Percentiles rank a stretch among this genome's conserved stretches.
Conservation (phyloP, 2,329 filamentous ascomycete species). For the Celoporthe dispersa region DNA sequence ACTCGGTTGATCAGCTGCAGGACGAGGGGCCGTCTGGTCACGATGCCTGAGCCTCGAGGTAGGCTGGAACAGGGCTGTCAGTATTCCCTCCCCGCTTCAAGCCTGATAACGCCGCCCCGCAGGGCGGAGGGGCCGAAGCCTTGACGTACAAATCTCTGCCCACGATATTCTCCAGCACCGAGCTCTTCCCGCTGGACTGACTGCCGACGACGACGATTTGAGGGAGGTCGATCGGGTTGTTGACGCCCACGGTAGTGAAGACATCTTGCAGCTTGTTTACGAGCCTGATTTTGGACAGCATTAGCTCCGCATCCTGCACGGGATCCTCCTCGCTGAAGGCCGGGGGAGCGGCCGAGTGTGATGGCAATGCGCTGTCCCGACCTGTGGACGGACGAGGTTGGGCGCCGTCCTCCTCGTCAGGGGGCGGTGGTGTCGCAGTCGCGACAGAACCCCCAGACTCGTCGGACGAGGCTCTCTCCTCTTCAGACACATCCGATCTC, state of each 20-base stretch:
- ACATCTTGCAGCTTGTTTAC: constrained; percentile 99
- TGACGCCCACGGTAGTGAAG: constrained; percentile 96
- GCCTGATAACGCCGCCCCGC: constrained; percentile 11
- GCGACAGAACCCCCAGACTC: constrained; percentile 4
- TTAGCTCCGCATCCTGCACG: constrained; percentile 68
- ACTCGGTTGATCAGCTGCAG: constrained; percentile 94
- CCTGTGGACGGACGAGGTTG: constrained; percentile 1
- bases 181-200: constrained; percentile 99
- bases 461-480: neutral
- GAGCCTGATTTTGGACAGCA: constrained; percentile 67
- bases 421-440: neutral
- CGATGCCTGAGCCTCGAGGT: constrained; percentile 95
- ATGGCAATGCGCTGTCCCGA: constrained; percentile 1
- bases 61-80: constrained; percentile 60
- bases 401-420: neutral
- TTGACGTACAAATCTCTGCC: constrained; percentile 91
- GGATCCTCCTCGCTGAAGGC: constrained; percentile 51
- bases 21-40: constrained; percentile 92
- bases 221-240: constrained; percentile 98
- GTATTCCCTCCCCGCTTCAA: neutral
- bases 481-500: neutral
- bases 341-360: neutral
- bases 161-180: constrained; percentile 97
- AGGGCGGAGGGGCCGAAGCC: constrained; percentile 28
- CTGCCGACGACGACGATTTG: constrained; percentile 98